phyloP scores from a whole-genome alignment of 305 asterid genomes.

The Fraxinus xanthoxyloides region DNA sequence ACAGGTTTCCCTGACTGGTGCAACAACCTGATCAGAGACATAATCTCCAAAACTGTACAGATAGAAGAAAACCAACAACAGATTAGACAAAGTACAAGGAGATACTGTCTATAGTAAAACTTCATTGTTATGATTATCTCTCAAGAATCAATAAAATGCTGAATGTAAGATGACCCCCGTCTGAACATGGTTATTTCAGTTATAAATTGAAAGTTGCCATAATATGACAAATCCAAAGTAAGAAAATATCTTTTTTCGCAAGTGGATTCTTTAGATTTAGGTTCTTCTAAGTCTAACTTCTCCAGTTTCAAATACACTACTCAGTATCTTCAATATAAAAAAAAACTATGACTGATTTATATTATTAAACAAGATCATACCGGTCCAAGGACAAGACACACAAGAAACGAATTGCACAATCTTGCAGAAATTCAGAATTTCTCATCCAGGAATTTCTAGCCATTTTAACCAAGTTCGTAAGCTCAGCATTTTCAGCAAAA shows the following conservation, averaged over 20 bases:
- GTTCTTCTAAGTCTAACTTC: constrained; percentile 2
- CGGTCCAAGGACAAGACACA: constrained; percentile 92
- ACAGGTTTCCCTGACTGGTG: constrained; percentile 99
- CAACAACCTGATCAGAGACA: constrained; percentile 98
- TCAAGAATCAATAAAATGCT: not conserved
- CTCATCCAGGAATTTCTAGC: constrained; percentile 88
- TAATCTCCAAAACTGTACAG: constrained; percentile 89
- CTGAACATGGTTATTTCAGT: not conserved
- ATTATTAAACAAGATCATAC: constrained; percentile 44
- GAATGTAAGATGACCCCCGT: not conserved
- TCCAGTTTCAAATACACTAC: constrained; percentile 16
- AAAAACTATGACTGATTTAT: constrained; percentile 11
- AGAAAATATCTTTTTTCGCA: not conserved
- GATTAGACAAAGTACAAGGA: constrained; percentile 17
- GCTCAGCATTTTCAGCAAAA: constrained; percentile 64
- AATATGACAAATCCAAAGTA: not conserved
- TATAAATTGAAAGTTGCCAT: not conserved
- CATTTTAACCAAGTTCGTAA: constrained; percentile 69
- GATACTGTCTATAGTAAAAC: constrained; percentile 1
- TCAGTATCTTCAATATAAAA: not conserved
- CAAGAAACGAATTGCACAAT: constrained; percentile 93
- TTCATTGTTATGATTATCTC: not conserved
- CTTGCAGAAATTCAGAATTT: constrained; percentile 92
- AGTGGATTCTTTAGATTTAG: constrained; percentile 14
- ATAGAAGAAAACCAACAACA: constrained; percentile 19